These are phyloP conservation scores for Ceratocystis harringtonii DNA, from an alignment of 2,329 filamentous ascomycete genomes.

Conservation along the genomic window DNA sequence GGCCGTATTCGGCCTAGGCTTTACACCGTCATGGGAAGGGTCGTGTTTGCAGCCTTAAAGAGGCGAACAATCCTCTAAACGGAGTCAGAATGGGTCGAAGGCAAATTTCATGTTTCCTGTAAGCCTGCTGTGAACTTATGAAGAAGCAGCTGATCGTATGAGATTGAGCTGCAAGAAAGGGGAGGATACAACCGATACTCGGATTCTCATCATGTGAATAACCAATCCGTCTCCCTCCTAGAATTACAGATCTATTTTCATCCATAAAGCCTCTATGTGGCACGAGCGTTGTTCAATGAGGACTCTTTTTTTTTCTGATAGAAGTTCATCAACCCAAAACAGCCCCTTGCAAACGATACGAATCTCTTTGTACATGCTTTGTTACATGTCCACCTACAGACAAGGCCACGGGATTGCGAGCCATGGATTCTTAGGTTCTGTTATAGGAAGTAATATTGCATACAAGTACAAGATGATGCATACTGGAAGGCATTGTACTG, in stretches of 20 bases:
- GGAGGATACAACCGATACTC: not conserved
- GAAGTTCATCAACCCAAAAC: not conserved
- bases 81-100: not conserved
- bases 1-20: not conserved
- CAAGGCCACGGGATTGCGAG: not conserved
- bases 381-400: not conserved
- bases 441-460: not conserved
- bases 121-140: not conserved
- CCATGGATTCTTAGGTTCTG: not conserved
- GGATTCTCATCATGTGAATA: not conserved
- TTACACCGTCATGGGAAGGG: not conserved
- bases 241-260: not conserved
- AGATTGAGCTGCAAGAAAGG: not conserved
- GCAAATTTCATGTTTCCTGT: not conserved
- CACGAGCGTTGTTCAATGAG: not conserved
- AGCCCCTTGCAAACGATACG: not conserved
- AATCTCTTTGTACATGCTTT: not conserved
- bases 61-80: not conserved
- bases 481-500: not conserved
- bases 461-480: not conserved
- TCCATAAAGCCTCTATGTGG: not conserved
- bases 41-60: not conserved
- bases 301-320: not conserved
- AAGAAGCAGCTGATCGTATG: not conserved
- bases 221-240: not conserved